Base-by-base conservation (phyloP, 305 asterid genomes). In the Fraxinus greggii region DNA sequence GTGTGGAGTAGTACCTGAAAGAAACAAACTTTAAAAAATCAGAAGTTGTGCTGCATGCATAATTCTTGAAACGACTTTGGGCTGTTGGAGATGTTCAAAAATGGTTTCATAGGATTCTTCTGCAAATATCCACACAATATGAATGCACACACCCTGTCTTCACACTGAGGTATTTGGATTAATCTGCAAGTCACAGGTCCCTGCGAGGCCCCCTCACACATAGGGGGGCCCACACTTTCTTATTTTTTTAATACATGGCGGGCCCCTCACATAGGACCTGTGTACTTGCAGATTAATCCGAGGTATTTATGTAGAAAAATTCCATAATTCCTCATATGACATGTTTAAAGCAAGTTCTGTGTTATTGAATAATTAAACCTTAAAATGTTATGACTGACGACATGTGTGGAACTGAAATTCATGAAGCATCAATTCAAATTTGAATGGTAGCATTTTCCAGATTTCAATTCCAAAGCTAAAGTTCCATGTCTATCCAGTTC, bases 1-100 rank as follows among this genome's bases (percentile, higher is more conserved):
- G 98, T 73, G 98, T 94, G 51, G 98, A 93, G 87, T 93, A 94
- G 81, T 94, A 94, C 93, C 98, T 93, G 91, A 74, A 73, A 74
- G 65, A 35, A 75, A 61, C 56, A 77, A 61, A 17, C 26, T 75
- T 59, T 12, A 51, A 82, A 80, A 67, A 17, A 26, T 69, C 75
- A 72, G 24, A 33, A 35, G 36, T 42, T 23, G 19, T 23, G 32
- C 67, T 78, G 77, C 63, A 59, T 77, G 75, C 75, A 54, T n/a
- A 26, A 32, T 40, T 70, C 59, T 56, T 85, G 59, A 40, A 35
- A 35, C 32, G 19, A 13, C 33, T 80, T 59, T 67, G 77, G 70
- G 38, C 61, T 81, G 72, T 74, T 5, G 38, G n/a, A 32, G 26
- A 56, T 80, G 19, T 56, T 77, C 48, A 80, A 77, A 54, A 48